Evolutionary conservation across 1,139 yeast species (phyloP), one percentile per base, ranked within the genome.

Genomic region (Arxiozyma slooffiae): DNA sequence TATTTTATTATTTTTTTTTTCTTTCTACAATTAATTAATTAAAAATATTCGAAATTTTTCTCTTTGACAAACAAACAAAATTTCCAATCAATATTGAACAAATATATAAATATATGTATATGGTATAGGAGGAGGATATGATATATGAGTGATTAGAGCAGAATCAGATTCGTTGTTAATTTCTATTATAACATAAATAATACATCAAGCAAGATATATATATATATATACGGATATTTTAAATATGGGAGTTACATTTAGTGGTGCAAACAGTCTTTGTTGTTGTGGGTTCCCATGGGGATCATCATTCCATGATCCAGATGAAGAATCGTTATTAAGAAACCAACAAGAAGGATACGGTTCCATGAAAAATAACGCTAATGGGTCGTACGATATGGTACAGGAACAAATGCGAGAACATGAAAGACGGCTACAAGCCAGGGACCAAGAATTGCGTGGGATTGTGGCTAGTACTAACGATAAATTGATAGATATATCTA

Each of bases 381-480:
- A 52, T 49, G 59, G 50, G 44, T 60, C 55, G 7, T 50, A 52
- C 30, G 50, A 57, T 44, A 51, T 49, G 4, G 41, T 53, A 22
- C 58, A 57, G 38, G 57, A 59, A 34, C 63, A 64, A 46, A 55
- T 64, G 50, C 62, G 58, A 44, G 67, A 63, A 23, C 66, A 66
- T 16, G 63, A 64, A 39, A 58, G 65, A 42, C 58, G 62, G 44
- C 53, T 58, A 39, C 54, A 55, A 22, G 58, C 58, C 2, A 57
- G 73, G 46, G 72, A 69, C 39, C 66, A 64, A 23, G 68, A 69
- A 47, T 54, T 71, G 39, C 64, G 67, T 46, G 63, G 63, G n/a
- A 70, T 71, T 45, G 74, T 71, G 17, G 60, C 66, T 24, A 69
- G 61, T 44, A 69, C 73, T 9, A 71, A 68, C 47, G 74, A 70